These are phyloP conservation scores for Lentinula detonsa DNA, from an alignment of 768 basidiomycete species.

Conservation along the genomic window DNA sequence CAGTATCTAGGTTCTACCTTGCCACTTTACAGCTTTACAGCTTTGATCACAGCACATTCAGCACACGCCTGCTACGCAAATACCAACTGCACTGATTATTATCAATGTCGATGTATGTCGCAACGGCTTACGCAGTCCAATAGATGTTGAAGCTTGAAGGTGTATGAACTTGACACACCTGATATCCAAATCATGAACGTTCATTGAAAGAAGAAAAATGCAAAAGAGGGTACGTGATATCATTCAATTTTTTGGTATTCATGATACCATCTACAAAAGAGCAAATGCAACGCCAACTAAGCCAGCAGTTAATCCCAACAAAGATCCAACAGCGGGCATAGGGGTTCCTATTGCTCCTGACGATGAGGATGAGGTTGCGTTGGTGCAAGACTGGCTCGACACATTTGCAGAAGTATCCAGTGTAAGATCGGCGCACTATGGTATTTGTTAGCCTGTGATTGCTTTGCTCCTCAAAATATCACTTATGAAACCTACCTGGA, in stretches of 20 bases:
- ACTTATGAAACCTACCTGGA: conserved; percentile 41
- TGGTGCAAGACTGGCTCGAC: conserved; percentile 29
- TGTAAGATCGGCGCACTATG: conserved; percentile 75
- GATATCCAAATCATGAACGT: not conserved
- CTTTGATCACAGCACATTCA: not conserved
- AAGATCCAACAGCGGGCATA: not conserved
- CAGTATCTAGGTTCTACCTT: not conserved
- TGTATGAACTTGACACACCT: not conserved
- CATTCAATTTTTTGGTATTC: not conserved
- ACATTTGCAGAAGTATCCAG: conserved; percentile 45
- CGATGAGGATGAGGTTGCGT: conserved; percentile 3
- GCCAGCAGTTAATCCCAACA: conserved; percentile 18
- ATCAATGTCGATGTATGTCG: not conserved
- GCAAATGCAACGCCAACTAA: conserved; percentile 16
- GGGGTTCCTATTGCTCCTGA: not conserved
- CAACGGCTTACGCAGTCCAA: too few relatives aligned
- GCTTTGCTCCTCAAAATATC: not conserved
- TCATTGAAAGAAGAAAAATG: not conserved
- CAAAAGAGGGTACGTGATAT: not conserved
- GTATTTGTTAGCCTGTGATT: not conserved
- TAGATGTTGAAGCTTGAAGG: not conserved
- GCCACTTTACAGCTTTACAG: not conserved
- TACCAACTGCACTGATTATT: not conserved
- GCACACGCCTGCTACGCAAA: not conserved
- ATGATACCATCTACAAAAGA: conserved; percentile 7